Evolutionary conservation across 148 eudicot genomes (phyloP), one percentile per base, ranked within the genome.

Genomic region (Euryodendron excelsum): DNA sequence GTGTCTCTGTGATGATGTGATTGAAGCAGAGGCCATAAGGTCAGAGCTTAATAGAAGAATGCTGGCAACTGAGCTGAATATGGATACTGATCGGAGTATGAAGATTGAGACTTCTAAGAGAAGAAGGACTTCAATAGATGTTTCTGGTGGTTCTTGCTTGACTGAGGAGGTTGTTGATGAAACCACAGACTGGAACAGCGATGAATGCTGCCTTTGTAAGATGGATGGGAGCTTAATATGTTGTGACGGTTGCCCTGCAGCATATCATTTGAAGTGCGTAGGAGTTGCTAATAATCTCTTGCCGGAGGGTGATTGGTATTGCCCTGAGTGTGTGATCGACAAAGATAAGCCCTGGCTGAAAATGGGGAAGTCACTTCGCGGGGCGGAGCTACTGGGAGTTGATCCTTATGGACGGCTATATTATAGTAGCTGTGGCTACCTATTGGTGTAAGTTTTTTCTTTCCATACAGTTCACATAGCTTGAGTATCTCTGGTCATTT

Each of bases 231-330:
- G 77, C 82, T 90, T 96, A 76, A 91, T 96, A 84, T 96, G 99
- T 73, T 96, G 99, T 82, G 99, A 96, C 82, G 97, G 99, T 73
- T 96, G 99, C 78, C 99, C 99, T 73, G 93, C 97, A 55, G 98
- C 99, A 70, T 96, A 84, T 81, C 99, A 96, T 86, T 80, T 96
- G 48, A 87, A 85, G 82, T 96, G 99, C 72, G 97, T 91, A 3
- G 99, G 98, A 47, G 91, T 96, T 85, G 85, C 87, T 71, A 85
- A 83, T 71, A 86, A 75, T 88, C 86, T 81, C 79, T 83, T 96
- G 90, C 99, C 99, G 23, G 97, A 93, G 75, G 99, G 99, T 73
- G 91, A 93, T 28, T 96, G 99, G 99, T 91, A 84, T 73, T 96
- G 99, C 82, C 99, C 98, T 15, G 99, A 96, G 83, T 96, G 99